Conservation (phyloP, 768 basidiomycete species). For the Panellus pusillus region DNA sequence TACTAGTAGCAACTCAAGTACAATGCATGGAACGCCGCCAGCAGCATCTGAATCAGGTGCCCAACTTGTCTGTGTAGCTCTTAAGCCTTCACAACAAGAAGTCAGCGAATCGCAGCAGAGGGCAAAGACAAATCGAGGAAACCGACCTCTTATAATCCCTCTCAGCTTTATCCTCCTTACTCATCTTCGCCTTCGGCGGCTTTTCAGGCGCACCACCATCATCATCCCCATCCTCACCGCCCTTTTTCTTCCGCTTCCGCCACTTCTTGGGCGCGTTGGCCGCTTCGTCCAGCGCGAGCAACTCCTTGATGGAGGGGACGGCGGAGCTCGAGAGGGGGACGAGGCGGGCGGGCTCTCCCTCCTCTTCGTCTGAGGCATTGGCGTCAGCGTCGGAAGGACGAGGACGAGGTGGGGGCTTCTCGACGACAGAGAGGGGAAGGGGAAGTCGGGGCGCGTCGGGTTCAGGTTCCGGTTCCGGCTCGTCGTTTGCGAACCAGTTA, state of each 20-base stretch:
- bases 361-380: constrained; percentile 32
- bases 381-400: constrained; percentile 12
- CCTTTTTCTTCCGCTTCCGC: constrained; percentile 67
- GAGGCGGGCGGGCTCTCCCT: constrained; percentile 53
- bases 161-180: constrained; percentile 48
- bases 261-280: constrained; percentile 66
- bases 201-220: constrained; percentile 20
- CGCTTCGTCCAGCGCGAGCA: constrained; percentile 76
- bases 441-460: constrained; percentile 18
- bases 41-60: neutral
- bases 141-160: constrained; percentile 60
- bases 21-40: neutral
- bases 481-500: constrained; percentile 52
- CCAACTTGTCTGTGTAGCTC: constrained; percentile 43
- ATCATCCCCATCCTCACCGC: constrained; percentile 40
- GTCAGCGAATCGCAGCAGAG: neutral
- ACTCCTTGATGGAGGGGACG: constrained; percentile 78
- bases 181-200: constrained; percentile 34
- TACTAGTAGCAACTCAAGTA: no score
- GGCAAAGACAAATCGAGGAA: neutral
- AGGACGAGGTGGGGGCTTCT: constrained; percentile 4
- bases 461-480: constrained; percentile 5
- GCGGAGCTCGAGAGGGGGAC: constrained; percentile 77
- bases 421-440: constrained; percentile 5
- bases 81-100: constrained; percentile 33